These are phyloP conservation scores for Fusarium napiforme DNA, from an alignment of 2,329 filamentous ascomycete species.

Conservation along the genomic window DNA sequence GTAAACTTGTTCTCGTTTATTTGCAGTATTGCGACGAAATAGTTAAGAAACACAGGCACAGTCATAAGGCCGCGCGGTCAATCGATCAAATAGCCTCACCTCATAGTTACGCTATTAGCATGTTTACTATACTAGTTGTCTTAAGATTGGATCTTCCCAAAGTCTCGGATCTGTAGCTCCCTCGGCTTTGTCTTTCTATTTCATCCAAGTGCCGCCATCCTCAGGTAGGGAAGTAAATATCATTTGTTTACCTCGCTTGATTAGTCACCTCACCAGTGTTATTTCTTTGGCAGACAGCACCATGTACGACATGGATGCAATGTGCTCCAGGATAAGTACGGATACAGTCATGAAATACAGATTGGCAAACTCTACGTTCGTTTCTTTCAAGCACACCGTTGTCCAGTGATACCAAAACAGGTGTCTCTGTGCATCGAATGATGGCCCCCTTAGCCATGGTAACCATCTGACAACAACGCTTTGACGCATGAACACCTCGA, in stretches of 20 bases:
- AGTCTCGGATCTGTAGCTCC: not conserved
- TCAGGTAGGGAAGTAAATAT: not conserved
- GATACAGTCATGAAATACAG: not conserved
- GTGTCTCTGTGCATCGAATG: not conserved
- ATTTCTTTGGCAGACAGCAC: not conserved
- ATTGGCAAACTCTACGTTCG: not conserved
- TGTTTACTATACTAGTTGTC: not conserved
- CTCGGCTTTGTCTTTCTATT: not conserved
- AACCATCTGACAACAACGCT: not conserved
- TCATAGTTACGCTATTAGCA: not conserved
- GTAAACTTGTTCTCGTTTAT: not conserved
- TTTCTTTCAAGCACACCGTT: not conserved
- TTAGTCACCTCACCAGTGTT: not conserved
- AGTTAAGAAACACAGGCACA: not conserved
- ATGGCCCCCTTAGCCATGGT: not conserved
- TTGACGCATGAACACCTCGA: not conserved
- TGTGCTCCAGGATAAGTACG: not conserved
- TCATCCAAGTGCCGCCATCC: not conserved
- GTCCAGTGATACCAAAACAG: not conserved
- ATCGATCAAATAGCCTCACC: not conserved
- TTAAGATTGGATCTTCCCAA: not conserved
- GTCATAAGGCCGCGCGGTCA: not conserved
- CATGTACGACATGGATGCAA: not conserved
- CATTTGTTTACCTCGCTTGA: conserved; percentile 2
- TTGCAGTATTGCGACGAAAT: not conserved